Percentiles rank a stretch among this genome's conserved stretches.
phyloP scores from a whole-genome alignment of 2,329 filamentous ascomycete species.

The Leptographium lundbergii region DNA sequence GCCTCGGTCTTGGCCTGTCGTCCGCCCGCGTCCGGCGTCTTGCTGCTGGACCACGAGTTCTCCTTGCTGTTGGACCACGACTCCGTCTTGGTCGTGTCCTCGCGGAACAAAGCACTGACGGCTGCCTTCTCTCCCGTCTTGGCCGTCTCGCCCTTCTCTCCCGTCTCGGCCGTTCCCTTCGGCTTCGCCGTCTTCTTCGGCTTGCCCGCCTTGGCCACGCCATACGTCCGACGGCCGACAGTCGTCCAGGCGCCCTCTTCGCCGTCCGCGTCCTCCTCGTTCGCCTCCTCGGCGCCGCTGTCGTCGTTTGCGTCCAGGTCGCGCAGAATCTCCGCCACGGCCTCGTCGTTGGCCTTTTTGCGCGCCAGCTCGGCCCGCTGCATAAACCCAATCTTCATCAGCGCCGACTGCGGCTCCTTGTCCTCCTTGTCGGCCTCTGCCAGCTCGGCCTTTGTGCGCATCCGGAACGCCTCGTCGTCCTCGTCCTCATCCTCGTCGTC shows the following conservation, averaged over 20 bases:
- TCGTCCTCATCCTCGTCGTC: constrained; percentile 42
- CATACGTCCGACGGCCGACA: constrained; percentile 12
- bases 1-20: neutral
- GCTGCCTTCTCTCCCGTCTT: neutral
- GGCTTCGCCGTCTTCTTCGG: neutral
- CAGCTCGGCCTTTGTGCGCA: constrained; percentile 35
- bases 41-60: constrained; percentile 6
- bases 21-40: neutral
- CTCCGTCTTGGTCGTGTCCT: neutral
- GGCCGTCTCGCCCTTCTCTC: neutral
- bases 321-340: constrained; percentile 54
- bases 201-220: neutral
- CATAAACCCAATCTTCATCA: constrained; percentile 92
- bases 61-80: constrained; percentile 2
- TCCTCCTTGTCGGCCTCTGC: constrained; percentile 25
- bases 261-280: constrained; percentile 6
- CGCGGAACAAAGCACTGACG: neutral
- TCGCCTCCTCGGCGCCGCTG: constrained; percentile 7
- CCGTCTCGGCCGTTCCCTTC: neutral
- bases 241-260: neutral
- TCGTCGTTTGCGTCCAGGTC: constrained; percentile 42
- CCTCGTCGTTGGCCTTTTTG: constrained; percentile 69
- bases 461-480: constrained; percentile 41
- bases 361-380: constrained; percentile 68
- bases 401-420: constrained; percentile 46